These are phyloP conservation scores for Tephrocybe sp. DNA, from an alignment of 768 basidiomycete species.

Conservation along the genomic window DNA sequence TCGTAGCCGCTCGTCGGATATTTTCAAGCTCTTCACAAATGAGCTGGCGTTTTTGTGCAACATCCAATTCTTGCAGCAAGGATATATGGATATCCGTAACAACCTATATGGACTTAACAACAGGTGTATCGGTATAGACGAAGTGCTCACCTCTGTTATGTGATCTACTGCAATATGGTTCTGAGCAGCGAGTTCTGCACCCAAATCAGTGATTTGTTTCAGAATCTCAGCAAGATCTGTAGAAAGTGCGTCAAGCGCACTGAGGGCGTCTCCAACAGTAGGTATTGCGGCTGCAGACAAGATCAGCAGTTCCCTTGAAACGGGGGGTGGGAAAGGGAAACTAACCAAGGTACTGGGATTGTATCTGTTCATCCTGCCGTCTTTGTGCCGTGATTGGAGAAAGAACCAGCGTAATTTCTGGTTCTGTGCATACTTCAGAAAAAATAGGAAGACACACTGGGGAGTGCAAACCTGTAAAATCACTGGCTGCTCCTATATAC, in stretches of 20 bases:
- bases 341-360: conserved; percentile 57
- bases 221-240: conserved; percentile 60
- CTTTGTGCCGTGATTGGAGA: conserved; percentile 65
- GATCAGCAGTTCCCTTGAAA: not conserved
- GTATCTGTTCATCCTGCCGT: conserved; percentile 53
- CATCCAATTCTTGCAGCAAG: conserved; percentile 66
- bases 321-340: not conserved
- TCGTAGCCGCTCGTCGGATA: conserved; percentile 36
- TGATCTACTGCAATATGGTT: conserved; percentile 73
- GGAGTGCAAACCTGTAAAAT: conserved; percentile 57
- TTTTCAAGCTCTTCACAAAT: conserved; percentile 62
- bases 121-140: not conserved
- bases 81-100: conserved; percentile 49
- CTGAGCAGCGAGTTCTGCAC: conserved; percentile 68
- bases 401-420: conserved; percentile 69
- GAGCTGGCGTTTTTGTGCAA: conserved; percentile 65
- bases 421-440: conserved; percentile 41
- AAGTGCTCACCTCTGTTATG: conserved; percentile 59
- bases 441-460: not conserved
- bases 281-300: conserved; percentile 65
- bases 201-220: conserved; percentile 66
- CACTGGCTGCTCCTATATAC: conserved; percentile 71
- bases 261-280: conserved; percentile 71
- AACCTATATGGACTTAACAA: conserved; percentile 33
- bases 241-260: conserved; percentile 62